Conservation (phyloP, 352 stramenopile genomes). For the Phytophthora palmivora region DNA sequence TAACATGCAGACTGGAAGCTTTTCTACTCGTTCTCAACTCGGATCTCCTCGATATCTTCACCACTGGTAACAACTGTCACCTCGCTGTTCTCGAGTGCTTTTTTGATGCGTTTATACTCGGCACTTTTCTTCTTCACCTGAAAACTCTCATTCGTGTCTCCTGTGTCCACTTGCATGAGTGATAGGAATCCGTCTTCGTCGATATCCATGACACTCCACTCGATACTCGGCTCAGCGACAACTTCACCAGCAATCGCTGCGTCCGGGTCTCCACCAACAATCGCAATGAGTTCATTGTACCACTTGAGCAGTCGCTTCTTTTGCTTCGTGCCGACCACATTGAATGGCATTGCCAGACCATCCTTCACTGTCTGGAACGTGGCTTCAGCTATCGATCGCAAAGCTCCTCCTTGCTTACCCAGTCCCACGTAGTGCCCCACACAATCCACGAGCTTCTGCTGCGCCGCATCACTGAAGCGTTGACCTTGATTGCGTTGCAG, state of each 20-base stretch:
- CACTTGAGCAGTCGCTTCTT: slow-evolving; percentile 87
- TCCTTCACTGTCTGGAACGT: slow-evolving; percentile 81
- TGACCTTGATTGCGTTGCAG: slow-evolving; percentile 81
- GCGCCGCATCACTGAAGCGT: slow-evolving; percentile 80
- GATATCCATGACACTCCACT: slow-evolving; percentile 77
- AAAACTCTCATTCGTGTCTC: slow-evolving; percentile 74
- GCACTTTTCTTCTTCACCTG: slow-evolving; percentile 71
- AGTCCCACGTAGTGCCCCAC: slow-evolving; percentile 73
- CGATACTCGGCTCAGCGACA: slow-evolving; percentile 21
- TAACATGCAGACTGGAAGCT: slow-evolving; percentile 32
- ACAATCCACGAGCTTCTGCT: slow-evolving; percentile 82
- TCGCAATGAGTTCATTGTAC: slow-evolving; percentile 83
- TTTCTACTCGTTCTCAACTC: slow-evolving; percentile 35
- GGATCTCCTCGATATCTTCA: slow-evolving; percentile 60
- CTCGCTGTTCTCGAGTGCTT: slow-evolving; percentile 59
- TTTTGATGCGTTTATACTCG: slow-evolving; percentile 78
- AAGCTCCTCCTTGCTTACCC: slow-evolving; percentile 53
- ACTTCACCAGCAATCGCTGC: slow-evolving; percentile 24
- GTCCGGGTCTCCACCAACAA: slow-evolving; percentile 59
- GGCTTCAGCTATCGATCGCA: slow-evolving; percentile 60
- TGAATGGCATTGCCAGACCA: slow-evolving; percentile 84
- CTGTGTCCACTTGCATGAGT: slow-evolving; percentile 69
- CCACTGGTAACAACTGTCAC: slow-evolving; percentile 62
- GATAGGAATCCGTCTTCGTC: slow-evolving; percentile 81
- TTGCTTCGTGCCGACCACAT: slow-evolving; percentile 80